Base-by-base conservation (phyloP, 495 filamentous ascomycete species). In the Hyaloscypha finlandica region DNA sequence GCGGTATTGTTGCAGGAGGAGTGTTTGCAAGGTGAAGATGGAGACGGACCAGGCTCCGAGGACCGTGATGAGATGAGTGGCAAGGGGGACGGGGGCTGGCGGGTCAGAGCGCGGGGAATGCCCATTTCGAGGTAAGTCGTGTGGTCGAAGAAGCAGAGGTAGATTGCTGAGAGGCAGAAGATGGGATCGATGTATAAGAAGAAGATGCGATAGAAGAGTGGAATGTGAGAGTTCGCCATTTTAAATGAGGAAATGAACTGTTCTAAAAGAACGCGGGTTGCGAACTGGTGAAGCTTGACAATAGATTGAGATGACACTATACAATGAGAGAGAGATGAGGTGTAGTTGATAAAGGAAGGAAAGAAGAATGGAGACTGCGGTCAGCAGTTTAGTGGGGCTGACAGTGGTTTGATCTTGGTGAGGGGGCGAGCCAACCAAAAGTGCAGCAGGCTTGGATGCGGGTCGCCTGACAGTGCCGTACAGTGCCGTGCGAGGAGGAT, bases 171-270 rank as follows among this genome's bases (percentile, higher is more conserved):
- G 30, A 72, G n/a, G 65, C 67, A 65, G 54, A 75, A 63, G 51
- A 75, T 31, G 25, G 73, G 73, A 52, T 73, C 73, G 56, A 73
- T 16, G 57, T 68, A 73, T 2, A 67, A 67, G 60, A 75, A 73
- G 64, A 73, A 72, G 39, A 72, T 19, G 55, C 60, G 66, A 65
- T 68, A 70, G 59, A 67, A 48, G 42, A 48, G 42, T 4, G 30
- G 42, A 12, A 48, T 48, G 4, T 48, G 42, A 48, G 42, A 48
- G 16, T 48, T 48, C 16, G 42, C 42, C 42, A 48, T 48, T 14
- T 4, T 48, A 12, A 19, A 12, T 48, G 42, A 48, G 42, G 42
- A 48, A 48, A 48, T 14, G 42, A 19, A 48, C 4, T 14, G 9
- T 48, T 48, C 1, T 48, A 25, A 2, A 25, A 25, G 42, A 1